Evolutionary conservation across 352 stramenopile species (phyloP).

Genomic region (Globisporangium uncinulatum): DNA sequence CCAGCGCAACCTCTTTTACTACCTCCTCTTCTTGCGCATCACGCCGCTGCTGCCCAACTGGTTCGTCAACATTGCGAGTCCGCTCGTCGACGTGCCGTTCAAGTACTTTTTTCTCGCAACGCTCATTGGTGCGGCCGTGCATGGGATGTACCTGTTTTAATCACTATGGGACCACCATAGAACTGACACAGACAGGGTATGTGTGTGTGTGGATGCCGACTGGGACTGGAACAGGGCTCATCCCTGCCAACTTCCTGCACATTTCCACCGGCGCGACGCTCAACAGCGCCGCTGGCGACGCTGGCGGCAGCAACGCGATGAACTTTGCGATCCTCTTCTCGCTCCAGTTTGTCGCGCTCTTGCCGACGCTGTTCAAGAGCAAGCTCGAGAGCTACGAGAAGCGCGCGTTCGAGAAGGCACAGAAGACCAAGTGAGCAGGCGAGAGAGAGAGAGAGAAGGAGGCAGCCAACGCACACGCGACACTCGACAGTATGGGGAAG

Average conservation of each 20-base stretch:
- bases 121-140: conserved; percentile 40
- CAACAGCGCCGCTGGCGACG: conserved; percentile 49
- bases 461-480: too few relatives aligned
- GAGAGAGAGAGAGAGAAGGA: too few relatives aligned
- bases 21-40: conserved; percentile 86
- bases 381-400: conserved; percentile 85
- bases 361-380: conserved; percentile 83
- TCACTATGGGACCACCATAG: background rate
- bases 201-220: background rate
- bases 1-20: conserved; percentile 83
- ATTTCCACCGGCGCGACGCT: conserved; percentile 81
- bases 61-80: conserved; percentile 88
- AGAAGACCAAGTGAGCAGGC: conserved; percentile 23
- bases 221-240: conserved; percentile 26
- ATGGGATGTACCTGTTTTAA: background rate
- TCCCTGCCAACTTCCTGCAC: conserved; percentile 82
- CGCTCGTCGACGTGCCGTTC: conserved; percentile 79
- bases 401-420: conserved; percentile 55
- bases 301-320: conserved; percentile 54
- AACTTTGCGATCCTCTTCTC: conserved; percentile 82
- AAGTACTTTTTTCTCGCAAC: conserved; percentile 84
- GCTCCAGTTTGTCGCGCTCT: conserved; percentile 78
- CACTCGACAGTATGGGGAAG: too few relatives aligned
- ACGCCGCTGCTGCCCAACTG: conserved; percentile 86
- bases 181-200: too few relatives aligned